These are phyloP conservation scores for Brassica cretica DNA, from an alignment of 345 rosid species.

Conservation along the genomic window DNA sequence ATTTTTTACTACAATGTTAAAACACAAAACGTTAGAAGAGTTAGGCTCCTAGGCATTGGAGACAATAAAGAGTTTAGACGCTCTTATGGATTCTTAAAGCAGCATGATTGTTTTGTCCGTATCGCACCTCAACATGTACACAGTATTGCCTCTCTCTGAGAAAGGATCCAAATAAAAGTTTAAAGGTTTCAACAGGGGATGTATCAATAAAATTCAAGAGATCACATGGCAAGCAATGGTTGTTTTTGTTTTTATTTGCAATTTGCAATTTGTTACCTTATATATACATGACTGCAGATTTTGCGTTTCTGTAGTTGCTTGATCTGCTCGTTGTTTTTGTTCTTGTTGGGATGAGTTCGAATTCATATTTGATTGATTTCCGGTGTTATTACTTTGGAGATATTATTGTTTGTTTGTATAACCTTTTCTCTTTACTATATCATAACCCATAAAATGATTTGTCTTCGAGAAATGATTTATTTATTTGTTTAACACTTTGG, in stretches of 20 bases:
- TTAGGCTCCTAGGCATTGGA: constrained; percentile 8
- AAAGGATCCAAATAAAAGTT: not conserved
- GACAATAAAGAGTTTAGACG: constrained; percentile 14
- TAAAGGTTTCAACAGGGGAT: too few relatives aligned
- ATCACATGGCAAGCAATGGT: too few relatives aligned
- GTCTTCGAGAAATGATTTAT: not conserved
- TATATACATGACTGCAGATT: not conserved
- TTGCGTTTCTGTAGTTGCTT: not conserved
- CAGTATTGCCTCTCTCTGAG: not conserved
- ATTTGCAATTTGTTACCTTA: too few relatives aligned
- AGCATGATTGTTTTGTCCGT: not conserved
- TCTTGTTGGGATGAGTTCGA: too few relatives aligned
- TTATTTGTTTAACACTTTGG: not conserved
- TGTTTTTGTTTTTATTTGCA: too few relatives aligned
- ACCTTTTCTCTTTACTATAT: too few relatives aligned
- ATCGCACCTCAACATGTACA: not conserved
- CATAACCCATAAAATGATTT: too few relatives aligned
- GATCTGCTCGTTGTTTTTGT: not conserved
- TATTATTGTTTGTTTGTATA: too few relatives aligned
- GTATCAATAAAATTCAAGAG: too few relatives aligned
- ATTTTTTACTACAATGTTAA: constrained; percentile 7
- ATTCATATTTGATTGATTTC: too few relatives aligned
- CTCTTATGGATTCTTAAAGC: not conserved
- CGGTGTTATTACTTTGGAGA: too few relatives aligned
- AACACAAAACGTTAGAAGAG: not conserved